These are phyloP conservation scores for Phoma herbarum DNA, from an alignment of 2,329 filamentous ascomycete genomes.

Conservation along the genomic window DNA sequence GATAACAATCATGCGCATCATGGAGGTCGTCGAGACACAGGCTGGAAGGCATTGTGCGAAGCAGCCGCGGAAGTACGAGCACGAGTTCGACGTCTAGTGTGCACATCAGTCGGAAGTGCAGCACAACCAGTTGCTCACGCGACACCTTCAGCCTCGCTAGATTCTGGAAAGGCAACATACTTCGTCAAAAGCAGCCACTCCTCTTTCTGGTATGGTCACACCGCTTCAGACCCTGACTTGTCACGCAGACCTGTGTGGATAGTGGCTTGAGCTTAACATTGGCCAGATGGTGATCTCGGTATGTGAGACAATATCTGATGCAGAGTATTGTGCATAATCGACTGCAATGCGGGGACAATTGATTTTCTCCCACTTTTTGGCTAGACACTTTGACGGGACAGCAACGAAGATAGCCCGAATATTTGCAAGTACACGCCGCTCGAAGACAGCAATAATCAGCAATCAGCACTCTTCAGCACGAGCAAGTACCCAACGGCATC, in stretches of 20 bases:
- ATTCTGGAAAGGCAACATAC: background rate
- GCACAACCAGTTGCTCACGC: slow-evolving; percentile 36
- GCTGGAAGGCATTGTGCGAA: background rate
- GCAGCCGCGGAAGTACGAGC: background rate
- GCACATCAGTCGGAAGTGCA: slow-evolving; percentile 6
- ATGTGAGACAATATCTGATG: slow-evolving; percentile 3
- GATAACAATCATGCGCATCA: background rate
- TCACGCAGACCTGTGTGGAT: slow-evolving; percentile 26
- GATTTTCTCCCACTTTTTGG: background rate
- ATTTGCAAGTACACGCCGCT: no score
- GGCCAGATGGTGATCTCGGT: background rate
- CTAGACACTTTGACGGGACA: background rate
- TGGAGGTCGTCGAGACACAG: background rate
- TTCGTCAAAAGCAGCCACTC: background rate
- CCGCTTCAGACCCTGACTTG: slow-evolving; percentile 33
- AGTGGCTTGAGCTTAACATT: slow-evolving; percentile 25
- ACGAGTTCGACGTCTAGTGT: background rate
- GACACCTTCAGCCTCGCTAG: slow-evolving; percentile 24
- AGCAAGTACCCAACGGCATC: no score
- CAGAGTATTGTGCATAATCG: slow-evolving; percentile 4
- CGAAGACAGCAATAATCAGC: no score
- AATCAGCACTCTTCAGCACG: no score
- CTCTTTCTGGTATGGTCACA: slow-evolving; percentile 31
- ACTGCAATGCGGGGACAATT: slow-evolving; percentile 5
- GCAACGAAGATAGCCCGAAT: no score